phyloP scores from a whole-genome alignment of 495 filamentous ascomycete genomes.

The Parachaetomium inaequale region DNA sequence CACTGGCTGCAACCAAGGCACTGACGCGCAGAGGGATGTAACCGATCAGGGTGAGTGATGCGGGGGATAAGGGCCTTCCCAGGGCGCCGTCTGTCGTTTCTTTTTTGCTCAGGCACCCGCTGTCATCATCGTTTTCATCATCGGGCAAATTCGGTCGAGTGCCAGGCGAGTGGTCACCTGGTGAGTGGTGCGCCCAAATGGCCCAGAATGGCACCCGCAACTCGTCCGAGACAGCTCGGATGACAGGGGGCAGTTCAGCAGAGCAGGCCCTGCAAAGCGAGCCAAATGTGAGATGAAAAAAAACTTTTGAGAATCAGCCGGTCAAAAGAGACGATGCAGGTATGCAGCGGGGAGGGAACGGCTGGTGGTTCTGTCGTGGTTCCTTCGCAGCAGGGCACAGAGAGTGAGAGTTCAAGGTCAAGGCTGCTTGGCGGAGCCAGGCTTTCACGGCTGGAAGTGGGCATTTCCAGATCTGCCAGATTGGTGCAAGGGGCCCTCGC shows the following conservation, averaged over 20 bases:
- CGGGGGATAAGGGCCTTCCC: constrained; percentile 6
- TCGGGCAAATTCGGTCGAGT: constrained; percentile 14
- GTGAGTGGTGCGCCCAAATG: neutral
- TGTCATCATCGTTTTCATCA: constrained; percentile 38
- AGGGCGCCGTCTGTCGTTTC: neutral
- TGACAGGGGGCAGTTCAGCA: no score
- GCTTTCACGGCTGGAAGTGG: constrained; percentile 7
- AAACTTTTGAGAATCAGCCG: no score
- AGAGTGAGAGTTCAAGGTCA: constrained; percentile 4
- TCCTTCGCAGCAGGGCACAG: neutral
- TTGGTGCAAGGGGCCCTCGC: constrained; percentile 1
- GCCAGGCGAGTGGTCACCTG: constrained; percentile 3
- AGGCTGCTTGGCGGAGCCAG: constrained; percentile 5
- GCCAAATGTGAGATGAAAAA: no score
- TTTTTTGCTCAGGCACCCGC: constrained; percentile 25
- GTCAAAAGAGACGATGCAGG: neutral
- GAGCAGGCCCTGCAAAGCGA: no score
- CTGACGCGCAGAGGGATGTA: constrained; percentile 11
- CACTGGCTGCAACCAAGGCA: constrained; percentile 30
- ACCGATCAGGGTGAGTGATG: constrained; percentile 2
- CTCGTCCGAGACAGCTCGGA: neutral
- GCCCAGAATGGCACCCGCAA: neutral
- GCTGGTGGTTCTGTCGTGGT: neutral
- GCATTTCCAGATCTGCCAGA: constrained; percentile 11
- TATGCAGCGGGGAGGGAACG: neutral